A percentile compares a stretch with the other conserved stretches of the same genome.
Evolutionary conservation across 352 stramenopile genomes (phyloP).

Genomic region (Pythium vanterpoolii): DNA sequence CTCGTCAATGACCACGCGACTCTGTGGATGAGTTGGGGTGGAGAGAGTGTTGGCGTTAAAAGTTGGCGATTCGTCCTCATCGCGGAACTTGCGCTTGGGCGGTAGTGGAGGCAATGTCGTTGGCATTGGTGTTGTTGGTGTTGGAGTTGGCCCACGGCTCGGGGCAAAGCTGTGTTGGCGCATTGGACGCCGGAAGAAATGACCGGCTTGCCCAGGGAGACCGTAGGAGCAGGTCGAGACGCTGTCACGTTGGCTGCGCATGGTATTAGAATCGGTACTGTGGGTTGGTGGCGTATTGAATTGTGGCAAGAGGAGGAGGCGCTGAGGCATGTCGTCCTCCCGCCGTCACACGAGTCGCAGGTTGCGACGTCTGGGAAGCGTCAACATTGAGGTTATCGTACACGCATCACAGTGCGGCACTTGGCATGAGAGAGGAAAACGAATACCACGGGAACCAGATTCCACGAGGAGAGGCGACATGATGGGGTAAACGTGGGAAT

Average conservation of each 20-base stretch:
- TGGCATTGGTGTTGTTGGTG: neutral
- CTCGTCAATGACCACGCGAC: constrained; percentile 14
- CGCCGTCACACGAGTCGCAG: too few species aligned
- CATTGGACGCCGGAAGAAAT: constrained; percentile 23
- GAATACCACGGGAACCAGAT: constrained; percentile 6
- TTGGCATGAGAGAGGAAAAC: neutral
- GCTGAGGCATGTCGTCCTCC: too few species aligned
- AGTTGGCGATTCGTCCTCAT: constrained; percentile 24
- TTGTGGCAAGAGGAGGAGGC: neutral
- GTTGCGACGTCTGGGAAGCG: constrained; percentile 1
- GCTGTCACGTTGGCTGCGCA: neutral
- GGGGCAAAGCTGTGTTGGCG: neutral
- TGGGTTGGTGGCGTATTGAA: neutral
- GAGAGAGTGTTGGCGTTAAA: neutral
- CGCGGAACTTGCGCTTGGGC: constrained; percentile 41
- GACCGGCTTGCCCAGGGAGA: constrained; percentile 33
- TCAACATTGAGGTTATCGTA: constrained; percentile 12
- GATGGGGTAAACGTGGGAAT: neutral
- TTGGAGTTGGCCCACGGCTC: neutral
- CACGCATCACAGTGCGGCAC: too few species aligned
- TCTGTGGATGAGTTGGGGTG: neutral
- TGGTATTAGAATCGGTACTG: neutral
- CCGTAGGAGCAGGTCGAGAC: constrained; percentile 36
- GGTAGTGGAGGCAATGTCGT: neutral
- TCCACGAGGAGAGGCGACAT: constrained; percentile 11